Conservation (phyloP, 306 rosid species). For the Vachellia pachyceras region DNA sequence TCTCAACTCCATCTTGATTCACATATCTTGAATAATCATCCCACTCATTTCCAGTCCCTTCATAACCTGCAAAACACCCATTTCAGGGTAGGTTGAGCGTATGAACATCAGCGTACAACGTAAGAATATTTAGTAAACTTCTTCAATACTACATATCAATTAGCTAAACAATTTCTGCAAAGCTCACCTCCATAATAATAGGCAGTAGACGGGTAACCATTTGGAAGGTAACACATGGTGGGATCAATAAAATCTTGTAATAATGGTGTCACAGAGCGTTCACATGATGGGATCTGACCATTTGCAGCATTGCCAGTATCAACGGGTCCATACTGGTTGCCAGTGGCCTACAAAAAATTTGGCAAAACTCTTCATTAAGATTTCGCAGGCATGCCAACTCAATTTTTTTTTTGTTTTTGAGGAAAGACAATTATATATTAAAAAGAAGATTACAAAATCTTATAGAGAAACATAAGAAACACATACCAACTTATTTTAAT, state of each 20-base stretch:
- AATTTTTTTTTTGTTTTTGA: too few relatives aligned
- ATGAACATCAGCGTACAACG: not conserved
- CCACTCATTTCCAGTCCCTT: conserved; percentile 75
- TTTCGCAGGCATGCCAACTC: not conserved
- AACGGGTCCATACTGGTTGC: conserved; percentile 73
- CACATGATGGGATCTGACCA: conserved; percentile 72
- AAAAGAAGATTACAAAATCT: too few relatives aligned
- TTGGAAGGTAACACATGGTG: conserved; percentile 75
- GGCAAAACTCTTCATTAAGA: not conserved
- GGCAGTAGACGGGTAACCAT: conserved; percentile 71
- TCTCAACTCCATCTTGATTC: conserved; percentile 83
- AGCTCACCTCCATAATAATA: conserved; percentile 81
- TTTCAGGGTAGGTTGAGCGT: not conserved
- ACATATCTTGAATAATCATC: conserved; percentile 80
- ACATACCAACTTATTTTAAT: not conserved
- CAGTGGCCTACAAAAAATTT: conserved; percentile 56
- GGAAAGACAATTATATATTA: too few relatives aligned
- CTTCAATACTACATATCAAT: not conserved
- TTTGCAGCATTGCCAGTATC: conserved; percentile 72
- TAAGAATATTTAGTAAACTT: not conserved
- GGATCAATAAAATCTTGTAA: conserved; percentile 77
- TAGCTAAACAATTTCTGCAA: not conserved
- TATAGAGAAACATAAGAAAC: too few relatives aligned
- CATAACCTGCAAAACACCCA: conserved; percentile 58
- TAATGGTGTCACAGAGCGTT: conserved; percentile 81